Evolutionary conservation across 495 filamentous ascomycete genomes (phyloP).

Genomic region (Aspergillus sclerotiicarbonarius): DNA sequence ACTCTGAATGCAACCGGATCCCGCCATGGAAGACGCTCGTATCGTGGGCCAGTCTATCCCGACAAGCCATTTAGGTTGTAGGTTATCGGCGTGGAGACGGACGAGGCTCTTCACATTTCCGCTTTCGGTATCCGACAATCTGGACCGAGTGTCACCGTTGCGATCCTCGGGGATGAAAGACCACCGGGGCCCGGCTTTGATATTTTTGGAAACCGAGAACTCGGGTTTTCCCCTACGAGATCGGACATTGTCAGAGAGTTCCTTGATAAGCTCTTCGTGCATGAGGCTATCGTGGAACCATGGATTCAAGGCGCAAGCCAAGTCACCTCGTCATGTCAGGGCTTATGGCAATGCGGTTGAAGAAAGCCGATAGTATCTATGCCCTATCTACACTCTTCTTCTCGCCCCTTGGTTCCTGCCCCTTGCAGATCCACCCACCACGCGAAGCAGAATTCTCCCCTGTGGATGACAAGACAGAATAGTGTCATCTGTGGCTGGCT

Average conservation of each 20-base stretch:
- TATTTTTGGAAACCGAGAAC: not conserved
- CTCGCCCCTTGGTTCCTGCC: not conserved
- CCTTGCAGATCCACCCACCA: constrained; percentile 8
- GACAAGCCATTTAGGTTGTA: not conserved
- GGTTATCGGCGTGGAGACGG: constrained; percentile 17
- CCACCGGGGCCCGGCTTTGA: not conserved
- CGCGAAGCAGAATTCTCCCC: not conserved
- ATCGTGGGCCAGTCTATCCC: not conserved
- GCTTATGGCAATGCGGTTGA: not conserved
- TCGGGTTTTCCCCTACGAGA: not conserved
- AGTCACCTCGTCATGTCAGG: not conserved
- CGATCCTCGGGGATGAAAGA: not conserved
- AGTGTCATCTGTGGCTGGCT: not conserved
- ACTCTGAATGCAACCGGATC: not conserved
- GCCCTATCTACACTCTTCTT: not conserved
- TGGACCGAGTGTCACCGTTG: constrained; percentile 12
- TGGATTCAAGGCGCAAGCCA: not conserved
- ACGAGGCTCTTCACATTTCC: constrained; percentile 19
- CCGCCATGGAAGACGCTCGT: not conserved
- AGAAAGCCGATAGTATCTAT: not conserved
- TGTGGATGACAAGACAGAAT: not conserved
- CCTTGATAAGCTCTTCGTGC: not conserved
- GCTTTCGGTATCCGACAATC: constrained; percentile 19
- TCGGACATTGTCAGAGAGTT: not conserved
- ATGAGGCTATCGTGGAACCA: not conserved